Evolutionary conservation across 2,329 filamentous ascomycete genomes (phyloP).

Genomic region (Fusarium globosum): DNA sequence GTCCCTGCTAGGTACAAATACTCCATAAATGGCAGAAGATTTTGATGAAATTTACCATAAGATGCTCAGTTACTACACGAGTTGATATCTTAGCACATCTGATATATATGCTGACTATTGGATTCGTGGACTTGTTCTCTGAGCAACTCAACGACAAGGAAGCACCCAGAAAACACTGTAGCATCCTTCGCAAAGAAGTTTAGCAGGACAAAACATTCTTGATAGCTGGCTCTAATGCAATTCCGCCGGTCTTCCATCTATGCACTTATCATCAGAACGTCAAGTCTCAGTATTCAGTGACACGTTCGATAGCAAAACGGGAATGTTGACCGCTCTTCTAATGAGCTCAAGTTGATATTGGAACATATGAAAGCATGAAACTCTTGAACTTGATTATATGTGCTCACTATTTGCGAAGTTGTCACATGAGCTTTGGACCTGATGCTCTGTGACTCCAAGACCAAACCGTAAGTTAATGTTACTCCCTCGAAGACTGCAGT

Average conservation of each 20-base stretch:
- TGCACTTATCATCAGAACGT: not conserved
- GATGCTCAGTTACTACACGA: not conserved
- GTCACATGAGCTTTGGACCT: not conserved
- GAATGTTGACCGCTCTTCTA: not conserved
- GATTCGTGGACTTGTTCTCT: not conserved
- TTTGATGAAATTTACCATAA: not conserved
- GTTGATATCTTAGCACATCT: not conserved
- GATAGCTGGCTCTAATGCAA: not conserved
- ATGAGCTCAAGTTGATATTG: not conserved
- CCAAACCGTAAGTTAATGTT: not conserved
- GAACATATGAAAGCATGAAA: not conserved
- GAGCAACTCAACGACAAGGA: not conserved
- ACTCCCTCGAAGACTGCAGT: not conserved
- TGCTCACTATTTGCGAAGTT: not conserved
- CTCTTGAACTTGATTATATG: no score
- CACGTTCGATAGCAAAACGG: not conserved
- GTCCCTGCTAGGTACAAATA: not conserved
- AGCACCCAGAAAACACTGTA: not conserved
- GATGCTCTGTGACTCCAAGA: not conserved
- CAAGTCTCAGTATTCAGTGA: not conserved
- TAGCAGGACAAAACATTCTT: not conserved
- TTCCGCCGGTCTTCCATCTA: no score
- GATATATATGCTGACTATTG: not conserved
- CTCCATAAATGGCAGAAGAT: not conserved
- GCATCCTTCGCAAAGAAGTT: no score